Base-by-base conservation (phyloP, 768 basidiomycete genomes). In the Podaxis sp. region DNA sequence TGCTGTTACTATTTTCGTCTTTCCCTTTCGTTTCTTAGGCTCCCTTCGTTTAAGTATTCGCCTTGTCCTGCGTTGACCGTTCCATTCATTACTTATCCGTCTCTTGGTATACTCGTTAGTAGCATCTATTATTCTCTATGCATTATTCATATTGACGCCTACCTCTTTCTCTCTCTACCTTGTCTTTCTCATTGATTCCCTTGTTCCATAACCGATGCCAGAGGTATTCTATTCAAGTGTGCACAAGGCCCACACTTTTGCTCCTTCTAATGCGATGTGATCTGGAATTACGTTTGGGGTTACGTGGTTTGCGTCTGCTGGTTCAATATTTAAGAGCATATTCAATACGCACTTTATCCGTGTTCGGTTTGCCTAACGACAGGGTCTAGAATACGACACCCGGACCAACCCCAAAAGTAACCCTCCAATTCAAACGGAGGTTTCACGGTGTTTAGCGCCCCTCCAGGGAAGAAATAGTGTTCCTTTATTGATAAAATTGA, bases 201-300 rank as follows among this genome's bases (percentile, higher is more conserved):
- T 62, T 69, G 27, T 67, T 72, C 49, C 66, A 70, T 61, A 59
- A 68, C 65, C 29, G 63, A 47, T 66, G 29, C 41, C 38, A 56
- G 40, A 8, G 55, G 40, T 38, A 19, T 57, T 57, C 24, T 25
- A 50, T 50, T 22, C 49, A 50, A 50, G 3, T 50, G 49, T 50
- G 49, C 49, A 50, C 19, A 27, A 15, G 22, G 49, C 9, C 25
- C 49, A 50, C 49, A 27, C 13, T 50, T 49, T 19, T n/a, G 9
- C 47, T 8, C 24, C 22, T 22, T 11, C 19, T 15, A 50, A 7
- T n/a, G 24, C 24, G 8, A 9, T 25, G 49, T 50, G 5, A 25
- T 25, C 11, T 22, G 49, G 49, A 50, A 50, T 50, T 13, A 25
- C 47, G 24, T 25, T 12, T 50, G 7, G 7, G 29, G 7, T 33